Conservation (phyloP, 2,329 filamentous ascomycete genomes). For the Lecanoromycetidae sp. region DNA sequence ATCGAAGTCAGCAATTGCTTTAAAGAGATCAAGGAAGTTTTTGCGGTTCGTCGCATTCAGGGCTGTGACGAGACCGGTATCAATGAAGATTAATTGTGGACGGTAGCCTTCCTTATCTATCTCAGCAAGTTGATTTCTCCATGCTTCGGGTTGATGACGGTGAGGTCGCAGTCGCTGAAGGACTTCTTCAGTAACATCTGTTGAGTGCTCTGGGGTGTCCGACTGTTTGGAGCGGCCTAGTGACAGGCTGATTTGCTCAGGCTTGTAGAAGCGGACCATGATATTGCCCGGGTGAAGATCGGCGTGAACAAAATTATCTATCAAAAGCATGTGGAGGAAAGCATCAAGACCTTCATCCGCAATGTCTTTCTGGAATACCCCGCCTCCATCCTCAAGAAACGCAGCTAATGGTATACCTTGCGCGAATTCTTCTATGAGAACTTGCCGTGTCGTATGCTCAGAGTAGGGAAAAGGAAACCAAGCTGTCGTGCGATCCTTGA, state of each 20-base stretch:
- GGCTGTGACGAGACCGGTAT: conserved; percentile 89
- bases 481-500: conserved; percentile 78
- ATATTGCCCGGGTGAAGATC: conserved; percentile 97
- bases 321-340: conserved; percentile 88
- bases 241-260: conserved; percentile 56
- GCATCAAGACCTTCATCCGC: conserved; percentile 90
- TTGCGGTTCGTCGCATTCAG: conserved; percentile 72
- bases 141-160: conserved; percentile 53
- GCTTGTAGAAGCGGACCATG: conserved; percentile 96
- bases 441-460: conserved; percentile 82
- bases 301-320: conserved; percentile 96
- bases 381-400: conserved; percentile 83
- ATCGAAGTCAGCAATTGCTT: conserved; percentile 89
- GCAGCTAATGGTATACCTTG: conserved; percentile 84
- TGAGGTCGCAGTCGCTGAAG: conserved; percentile 66
- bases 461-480: conserved; percentile 94
- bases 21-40: conserved; percentile 94
- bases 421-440: conserved; percentile 90
- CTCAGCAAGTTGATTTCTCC: conserved; percentile 60
- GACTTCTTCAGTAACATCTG: conserved; percentile 79
- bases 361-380: conserved; percentile 86
- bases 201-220: conserved; percentile 26
- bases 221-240: conserved; percentile 30
- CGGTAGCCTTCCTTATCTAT: conserved; percentile 81
- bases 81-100: conserved; percentile 93